phyloP scores from a whole-genome alignment of 345 rosid genomes.

The Heritiera fomes region DNA sequence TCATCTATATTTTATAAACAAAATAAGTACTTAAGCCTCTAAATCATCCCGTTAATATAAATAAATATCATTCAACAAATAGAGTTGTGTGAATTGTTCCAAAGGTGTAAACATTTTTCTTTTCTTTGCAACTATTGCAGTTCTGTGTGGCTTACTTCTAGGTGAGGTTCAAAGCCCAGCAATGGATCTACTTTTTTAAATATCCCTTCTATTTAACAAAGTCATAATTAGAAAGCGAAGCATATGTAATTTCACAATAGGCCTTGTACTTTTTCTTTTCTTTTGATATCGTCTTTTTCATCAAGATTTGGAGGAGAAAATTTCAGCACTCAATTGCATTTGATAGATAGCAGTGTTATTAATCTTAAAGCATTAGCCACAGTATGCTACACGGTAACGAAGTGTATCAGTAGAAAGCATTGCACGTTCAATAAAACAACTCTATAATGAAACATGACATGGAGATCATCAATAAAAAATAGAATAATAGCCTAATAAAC shows the following conservation, averaged over 20 bases:
- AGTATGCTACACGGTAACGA: not conserved
- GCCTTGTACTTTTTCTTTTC: not conserved
- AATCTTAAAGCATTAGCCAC: not conserved
- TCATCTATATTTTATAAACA: no score
- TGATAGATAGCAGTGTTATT: not conserved
- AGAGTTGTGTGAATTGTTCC: no score
- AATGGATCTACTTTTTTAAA: slow-evolving; percentile 67
- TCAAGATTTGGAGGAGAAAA: not conserved
- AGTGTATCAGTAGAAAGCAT: not conserved
- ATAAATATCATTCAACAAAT: no score
- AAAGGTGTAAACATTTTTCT: slow-evolving; percentile 31
- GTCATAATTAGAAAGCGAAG: slow-evolving; percentile 25
- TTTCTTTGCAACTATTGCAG: slow-evolving; percentile 47
- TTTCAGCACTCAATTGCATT: slow-evolving; percentile 3
- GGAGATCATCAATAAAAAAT: not conserved
- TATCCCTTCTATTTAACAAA: slow-evolving; percentile 61
- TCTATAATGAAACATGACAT: not conserved
- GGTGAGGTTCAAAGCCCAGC: slow-evolving; percentile 82
- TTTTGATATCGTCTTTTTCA: not conserved
- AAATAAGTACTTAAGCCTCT: no score
- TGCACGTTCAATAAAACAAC: not conserved
- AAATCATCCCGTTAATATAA: no score
- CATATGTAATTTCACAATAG: not conserved
- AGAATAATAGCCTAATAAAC: no score
- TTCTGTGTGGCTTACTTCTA: slow-evolving; percentile 57